Evolutionary conservation across 768 basidiomycete species (phyloP), one percentile per base, ranked within the genome.

Genomic region (Tricholoma sp.): DNA sequence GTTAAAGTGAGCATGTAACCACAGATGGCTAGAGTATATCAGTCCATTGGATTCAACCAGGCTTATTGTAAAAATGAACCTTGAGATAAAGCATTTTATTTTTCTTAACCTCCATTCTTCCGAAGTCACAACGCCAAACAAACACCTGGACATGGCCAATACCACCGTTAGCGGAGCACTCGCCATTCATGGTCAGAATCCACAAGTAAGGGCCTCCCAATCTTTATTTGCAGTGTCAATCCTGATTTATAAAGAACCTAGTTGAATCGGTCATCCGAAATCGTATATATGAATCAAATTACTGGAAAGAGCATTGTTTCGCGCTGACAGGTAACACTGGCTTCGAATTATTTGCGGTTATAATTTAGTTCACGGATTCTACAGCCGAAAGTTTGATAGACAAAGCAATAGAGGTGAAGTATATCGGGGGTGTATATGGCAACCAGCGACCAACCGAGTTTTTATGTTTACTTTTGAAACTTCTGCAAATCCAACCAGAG

Each of bases 271-370:
- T 98, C 60, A 95, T 98, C 62, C 86, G 97, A 54, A 91, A 88
- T 67, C 84, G 97, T 59, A 97, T 99, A 59, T 99, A 96, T 78
- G 96, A 98, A 71, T 89, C 90, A 0, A 71, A 79, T 6, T 99
- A 84, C 72, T 99, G 96, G 96, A 99, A 99, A 75, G 96, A 99
- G 69, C 93, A 97, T 63, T 99, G 96, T 69, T 99, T 99, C 69
- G 96, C 96, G 19, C 76, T 99, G 49, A 97, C 93, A 59, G 93
- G 94, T 91, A 51, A 52, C 8, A 11, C 16, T 27, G 11, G 45
- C 27, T 14, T 16, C 37, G 3, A 49, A 37, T 50, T 2, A 39
- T 51, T 19, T 39, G 21, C 35, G 4, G 11, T n/a, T 24, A 18
- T 45, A 32, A 3, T 46, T 24, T 10, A 19, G 10, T 5, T 56